Evolutionary conservation across 352 stramenopile genomes (phyloP).

Genomic region (Phytophthora multivora): DNA sequence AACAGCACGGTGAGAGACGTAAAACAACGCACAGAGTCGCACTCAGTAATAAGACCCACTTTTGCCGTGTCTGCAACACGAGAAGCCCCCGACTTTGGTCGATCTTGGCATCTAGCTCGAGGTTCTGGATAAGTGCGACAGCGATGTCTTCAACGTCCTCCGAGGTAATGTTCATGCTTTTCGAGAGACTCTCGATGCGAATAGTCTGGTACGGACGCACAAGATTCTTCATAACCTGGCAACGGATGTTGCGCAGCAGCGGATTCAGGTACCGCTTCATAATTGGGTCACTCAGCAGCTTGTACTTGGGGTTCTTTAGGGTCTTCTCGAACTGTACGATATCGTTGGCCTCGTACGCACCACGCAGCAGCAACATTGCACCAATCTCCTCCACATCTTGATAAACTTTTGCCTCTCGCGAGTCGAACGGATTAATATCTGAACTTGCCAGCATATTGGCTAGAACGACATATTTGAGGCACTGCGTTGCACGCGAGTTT

Average conservation of each 20-base stretch:
- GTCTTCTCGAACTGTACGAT: conserved; percentile 94
- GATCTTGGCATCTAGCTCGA: conserved; percentile 87
- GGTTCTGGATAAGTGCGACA: conserved; percentile 92
- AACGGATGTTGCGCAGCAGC: conserved; percentile 93
- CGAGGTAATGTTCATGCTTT: conserved; percentile 89
- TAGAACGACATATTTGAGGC: conserved; percentile 93
- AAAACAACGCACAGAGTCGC: not conserved
- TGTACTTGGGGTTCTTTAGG: conserved; percentile 90
- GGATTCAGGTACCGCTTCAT: conserved; percentile 92
- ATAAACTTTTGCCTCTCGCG: conserved; percentile 92
- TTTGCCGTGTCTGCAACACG: conserved; percentile 55
- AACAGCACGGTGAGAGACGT: conserved; percentile 1
- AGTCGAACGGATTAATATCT: conserved; percentile 95
- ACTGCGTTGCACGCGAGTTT: conserved; percentile 87
- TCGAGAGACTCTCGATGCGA: conserved; percentile 85
- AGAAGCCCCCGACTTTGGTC: conserved; percentile 84
- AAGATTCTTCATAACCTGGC: conserved; percentile 91
- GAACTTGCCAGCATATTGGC: conserved; percentile 93
- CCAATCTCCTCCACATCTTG: conserved; percentile 83
- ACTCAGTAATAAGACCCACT: conserved; percentile 31
- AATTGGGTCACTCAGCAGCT: conserved; percentile 93
- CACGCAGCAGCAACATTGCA: conserved; percentile 73
- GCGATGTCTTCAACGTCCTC: conserved; percentile 91
- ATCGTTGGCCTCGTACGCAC: conserved; percentile 88
- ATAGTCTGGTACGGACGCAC: conserved; percentile 93